These are phyloP conservation scores for Hypoxylon sp. DNA, from an alignment of 2,329 filamentous ascomycete genomes.

Conservation along the genomic window DNA sequence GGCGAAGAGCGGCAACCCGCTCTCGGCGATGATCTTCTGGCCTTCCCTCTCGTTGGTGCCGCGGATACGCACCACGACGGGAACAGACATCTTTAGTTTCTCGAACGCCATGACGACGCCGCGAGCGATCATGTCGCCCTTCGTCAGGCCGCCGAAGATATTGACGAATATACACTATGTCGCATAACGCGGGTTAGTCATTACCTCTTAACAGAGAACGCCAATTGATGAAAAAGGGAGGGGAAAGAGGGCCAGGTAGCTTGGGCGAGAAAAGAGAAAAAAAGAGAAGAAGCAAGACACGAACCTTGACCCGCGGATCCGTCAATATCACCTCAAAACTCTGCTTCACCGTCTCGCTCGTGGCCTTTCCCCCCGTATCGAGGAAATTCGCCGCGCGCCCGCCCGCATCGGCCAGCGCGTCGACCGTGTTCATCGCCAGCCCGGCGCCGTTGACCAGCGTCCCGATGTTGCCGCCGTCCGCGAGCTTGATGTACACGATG, in stretches of 20 bases:
- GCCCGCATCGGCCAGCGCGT: constrained; percentile 78
- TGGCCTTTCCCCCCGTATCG: constrained; percentile 91
- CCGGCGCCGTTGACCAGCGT: constrained; percentile 92
- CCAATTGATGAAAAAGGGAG: too few relatives aligned
- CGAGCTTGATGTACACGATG: constrained; percentile 82
- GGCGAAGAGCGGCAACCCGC: constrained; percentile 76
- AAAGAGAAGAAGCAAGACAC: constrained; percentile 55
- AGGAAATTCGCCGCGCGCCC: constrained; percentile 86
- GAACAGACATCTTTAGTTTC: constrained; percentile 75
- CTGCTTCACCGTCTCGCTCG: constrained; percentile 82
- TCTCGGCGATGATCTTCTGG: constrained; percentile 77
- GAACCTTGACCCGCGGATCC: constrained; percentile 78
- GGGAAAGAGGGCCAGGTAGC: not conserved
- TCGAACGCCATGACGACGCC: constrained; percentile 81
- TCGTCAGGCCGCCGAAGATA: constrained; percentile 72
- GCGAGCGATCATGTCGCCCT: constrained; percentile 85
- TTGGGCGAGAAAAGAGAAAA: too few relatives aligned
- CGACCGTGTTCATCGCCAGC: constrained; percentile 91
- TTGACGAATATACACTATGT: constrained; percentile 67
- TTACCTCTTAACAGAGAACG: too few relatives aligned
- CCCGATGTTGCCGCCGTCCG: constrained; percentile 76
- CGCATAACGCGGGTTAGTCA: not conserved
- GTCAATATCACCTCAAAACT: constrained; percentile 81
- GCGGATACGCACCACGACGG: constrained; percentile 82
- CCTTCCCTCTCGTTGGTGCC: constrained; percentile 82